These are phyloP conservation scores for Trypanosoma brucei DNA, from an alignment of 208 protist species.

Conservation along the genomic window DNA sequence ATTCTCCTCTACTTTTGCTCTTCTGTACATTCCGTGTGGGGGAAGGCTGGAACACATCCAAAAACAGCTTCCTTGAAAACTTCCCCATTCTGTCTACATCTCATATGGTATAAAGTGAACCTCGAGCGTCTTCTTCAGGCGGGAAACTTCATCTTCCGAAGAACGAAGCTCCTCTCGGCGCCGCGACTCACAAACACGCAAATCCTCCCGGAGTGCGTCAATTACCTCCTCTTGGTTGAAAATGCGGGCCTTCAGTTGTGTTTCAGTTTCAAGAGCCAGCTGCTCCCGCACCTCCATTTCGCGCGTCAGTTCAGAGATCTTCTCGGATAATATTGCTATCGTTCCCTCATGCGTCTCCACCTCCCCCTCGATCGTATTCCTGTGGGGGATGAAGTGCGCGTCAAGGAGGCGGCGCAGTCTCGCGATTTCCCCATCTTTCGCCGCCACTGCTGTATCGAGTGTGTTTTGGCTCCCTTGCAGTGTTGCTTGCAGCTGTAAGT, in stretches of 20 bases:
- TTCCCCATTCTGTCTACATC: constrained; percentile 19
- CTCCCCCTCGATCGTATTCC: constrained; percentile 42
- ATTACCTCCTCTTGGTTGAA: constrained; percentile 68
- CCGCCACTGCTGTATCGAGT: constrained; percentile 21
- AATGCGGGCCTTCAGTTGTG: constrained; percentile 63
- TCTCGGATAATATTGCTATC: constrained; percentile 36
- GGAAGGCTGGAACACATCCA: background rate
- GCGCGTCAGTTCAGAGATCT: constrained; percentile 36
- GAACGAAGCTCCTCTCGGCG: constrained; percentile 35
- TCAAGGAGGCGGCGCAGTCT: constrained; percentile 60
- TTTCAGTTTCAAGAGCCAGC: constrained; percentile 59
- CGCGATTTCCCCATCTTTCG: constrained; percentile 55
- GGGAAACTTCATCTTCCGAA: constrained; percentile 47
- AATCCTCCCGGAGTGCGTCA: constrained; percentile 55
- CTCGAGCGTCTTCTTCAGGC: constrained; percentile 72
- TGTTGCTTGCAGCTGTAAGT: constrained; percentile 27
- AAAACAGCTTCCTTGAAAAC: no score
- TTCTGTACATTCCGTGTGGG: background rate
- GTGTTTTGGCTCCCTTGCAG: constrained; percentile 27
- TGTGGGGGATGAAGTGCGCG: constrained; percentile 75
- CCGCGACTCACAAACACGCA: constrained; percentile 35
- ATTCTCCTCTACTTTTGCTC: background rate
- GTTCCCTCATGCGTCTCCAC: constrained; percentile 24
- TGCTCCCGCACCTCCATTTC: constrained; percentile 42
- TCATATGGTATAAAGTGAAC: constrained; percentile 56